Percentiles rank a stretch among this genome's conserved stretches.
phyloP scores from a whole-genome alignment of 2,329 filamentous ascomycete species.

The Arthrocladium fulminans region DNA sequence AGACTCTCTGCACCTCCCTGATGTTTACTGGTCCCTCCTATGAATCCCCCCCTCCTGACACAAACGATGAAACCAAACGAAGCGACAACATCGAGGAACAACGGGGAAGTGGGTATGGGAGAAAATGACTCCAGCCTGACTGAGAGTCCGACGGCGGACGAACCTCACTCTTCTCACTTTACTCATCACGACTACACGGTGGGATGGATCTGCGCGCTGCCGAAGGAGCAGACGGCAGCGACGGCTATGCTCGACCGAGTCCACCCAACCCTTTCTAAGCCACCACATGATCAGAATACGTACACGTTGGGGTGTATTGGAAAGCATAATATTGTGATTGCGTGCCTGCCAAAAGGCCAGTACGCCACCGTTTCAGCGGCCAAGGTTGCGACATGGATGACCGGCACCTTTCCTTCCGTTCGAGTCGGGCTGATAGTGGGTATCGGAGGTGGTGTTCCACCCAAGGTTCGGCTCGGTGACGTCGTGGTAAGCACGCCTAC shows the following conservation, averaged over 20 bases:
- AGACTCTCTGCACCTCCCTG: no score
- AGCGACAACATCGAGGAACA: no score
- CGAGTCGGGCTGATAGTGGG: conserved; percentile 35
- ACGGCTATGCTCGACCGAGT: conserved; percentile 14
- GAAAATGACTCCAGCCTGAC: no score
- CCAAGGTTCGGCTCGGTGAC: conserved; percentile 22
- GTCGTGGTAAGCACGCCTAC: conserved; percentile 22
- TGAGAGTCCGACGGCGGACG: no score
- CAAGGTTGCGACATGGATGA: conserved; percentile 11
- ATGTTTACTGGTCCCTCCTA: no score
- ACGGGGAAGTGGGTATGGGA: no score
- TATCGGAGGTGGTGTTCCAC: conserved; percentile 30
- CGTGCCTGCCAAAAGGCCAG: conserved; percentile 14
- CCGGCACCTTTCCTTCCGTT: conserved; percentile 18
- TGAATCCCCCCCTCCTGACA: no score
- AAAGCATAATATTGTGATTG: conserved; percentile 18
- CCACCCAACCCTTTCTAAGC: conserved; percentile 8
- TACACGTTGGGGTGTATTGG: conserved; percentile 16
- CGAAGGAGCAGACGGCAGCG: conserved; percentile 17
- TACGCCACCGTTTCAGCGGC: conserved; percentile 13
- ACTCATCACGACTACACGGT: conserved; percentile 15
- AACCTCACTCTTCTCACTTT: no score
- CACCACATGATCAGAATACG: conserved; percentile 9
- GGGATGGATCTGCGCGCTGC: conserved; percentile 19
- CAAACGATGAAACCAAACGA: no score